These are phyloP conservation scores for Pseudoperonospora humuli DNA, from an alignment of 352 stramenopile species.

Conservation along the genomic window DNA sequence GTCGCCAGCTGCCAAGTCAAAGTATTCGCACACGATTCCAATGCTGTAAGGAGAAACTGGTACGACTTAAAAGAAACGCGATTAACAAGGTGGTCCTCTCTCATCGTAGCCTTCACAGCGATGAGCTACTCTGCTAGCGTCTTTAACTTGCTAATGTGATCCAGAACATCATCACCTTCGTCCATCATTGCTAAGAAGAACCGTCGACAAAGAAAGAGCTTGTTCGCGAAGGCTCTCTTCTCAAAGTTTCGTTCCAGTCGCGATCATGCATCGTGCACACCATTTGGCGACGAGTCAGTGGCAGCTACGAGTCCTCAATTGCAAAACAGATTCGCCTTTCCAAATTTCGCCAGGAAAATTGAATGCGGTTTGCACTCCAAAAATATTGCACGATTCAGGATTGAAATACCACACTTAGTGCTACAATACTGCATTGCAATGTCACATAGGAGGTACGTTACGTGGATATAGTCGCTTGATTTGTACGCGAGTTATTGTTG, in stretches of 20 bases:
- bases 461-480: no score
- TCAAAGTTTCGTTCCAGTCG: slow-evolving; percentile 16
- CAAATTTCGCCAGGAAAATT: no score
- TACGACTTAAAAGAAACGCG: slow-evolving; percentile 15
- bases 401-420: no score
- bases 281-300: slow-evolving; percentile 10
- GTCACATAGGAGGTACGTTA: no score
- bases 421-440: no score
- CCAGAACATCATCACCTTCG: slow-evolving; percentile 12
- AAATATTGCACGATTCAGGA: no score
- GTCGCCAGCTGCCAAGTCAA: slow-evolving; percentile 7
- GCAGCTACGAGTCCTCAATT: slow-evolving; percentile 18
- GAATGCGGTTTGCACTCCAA: no score
- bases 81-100: slow-evolving; percentile 10
- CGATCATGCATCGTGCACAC: slow-evolving; percentile 11
- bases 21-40: slow-evolving; percentile 10
- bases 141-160: slow-evolving; percentile 14
- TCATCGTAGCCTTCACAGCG: slow-evolving; percentile 6
- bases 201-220: slow-evolving; percentile 4
- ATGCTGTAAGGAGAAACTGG: slow-evolving; percentile 19
- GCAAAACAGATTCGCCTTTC: slow-evolving; percentile 10
- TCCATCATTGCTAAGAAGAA: slow-evolving; percentile 18
- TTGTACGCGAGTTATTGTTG: no score
- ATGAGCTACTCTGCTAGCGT: slow-evolving; percentile 12
- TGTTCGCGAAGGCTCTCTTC: slow-evolving; percentile 7